Percentiles rank a stretch among this genome's conserved stretches.
Conservation (phyloP, 495 filamentous ascomycete species). For the Evernia prunastri region DNA sequence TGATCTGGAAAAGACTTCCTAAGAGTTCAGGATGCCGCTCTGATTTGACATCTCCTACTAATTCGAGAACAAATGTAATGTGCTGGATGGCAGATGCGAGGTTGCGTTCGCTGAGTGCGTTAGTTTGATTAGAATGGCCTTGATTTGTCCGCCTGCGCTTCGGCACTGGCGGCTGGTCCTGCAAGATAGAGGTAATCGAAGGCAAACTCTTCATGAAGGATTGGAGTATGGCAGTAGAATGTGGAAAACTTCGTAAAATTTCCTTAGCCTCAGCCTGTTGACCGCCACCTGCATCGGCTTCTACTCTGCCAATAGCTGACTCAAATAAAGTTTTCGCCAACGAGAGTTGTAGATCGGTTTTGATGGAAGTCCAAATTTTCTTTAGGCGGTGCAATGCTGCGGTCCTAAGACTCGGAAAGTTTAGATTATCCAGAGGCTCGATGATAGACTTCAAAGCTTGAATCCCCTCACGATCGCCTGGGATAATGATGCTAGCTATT, state of each 20-base stretch:
- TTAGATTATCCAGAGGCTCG: conserved; percentile 37
- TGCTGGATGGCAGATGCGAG: conserved; percentile 58
- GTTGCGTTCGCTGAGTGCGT: conserved; percentile 44
- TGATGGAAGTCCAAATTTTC: conserved; percentile 63
- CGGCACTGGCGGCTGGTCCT: conserved; percentile 55
- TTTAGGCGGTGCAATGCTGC: conserved; percentile 59
- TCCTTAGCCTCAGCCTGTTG: conserved; percentile 53
- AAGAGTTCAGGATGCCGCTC: conserved; percentile 66
- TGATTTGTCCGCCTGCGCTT: conserved; percentile 74
- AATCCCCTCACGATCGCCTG: conserved; percentile 62
- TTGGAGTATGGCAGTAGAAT: conserved; percentile 63
- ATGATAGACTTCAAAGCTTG: conserved; percentile 50
- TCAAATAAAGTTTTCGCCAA: conserved; percentile 58
- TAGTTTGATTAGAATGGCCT: conserved; percentile 46
- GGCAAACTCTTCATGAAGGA: conserved; percentile 64
- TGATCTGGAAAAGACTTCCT: conserved; percentile 66
- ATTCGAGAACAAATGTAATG: conserved; percentile 79
- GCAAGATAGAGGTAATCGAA: conserved; percentile 52
- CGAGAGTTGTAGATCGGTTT: conserved; percentile 51
- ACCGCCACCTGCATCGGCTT: conserved; percentile 25
- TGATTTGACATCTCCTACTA: conserved; percentile 71
- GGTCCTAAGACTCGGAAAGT: conserved; percentile 47
- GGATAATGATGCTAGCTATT: conserved; percentile 53
- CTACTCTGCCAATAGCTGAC: conserved; percentile 35
- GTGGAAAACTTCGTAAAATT: conserved; percentile 57